phyloP scores from a whole-genome alignment of 495 filamentous ascomycete genomes.

The Podospora pseudocomata region DNA sequence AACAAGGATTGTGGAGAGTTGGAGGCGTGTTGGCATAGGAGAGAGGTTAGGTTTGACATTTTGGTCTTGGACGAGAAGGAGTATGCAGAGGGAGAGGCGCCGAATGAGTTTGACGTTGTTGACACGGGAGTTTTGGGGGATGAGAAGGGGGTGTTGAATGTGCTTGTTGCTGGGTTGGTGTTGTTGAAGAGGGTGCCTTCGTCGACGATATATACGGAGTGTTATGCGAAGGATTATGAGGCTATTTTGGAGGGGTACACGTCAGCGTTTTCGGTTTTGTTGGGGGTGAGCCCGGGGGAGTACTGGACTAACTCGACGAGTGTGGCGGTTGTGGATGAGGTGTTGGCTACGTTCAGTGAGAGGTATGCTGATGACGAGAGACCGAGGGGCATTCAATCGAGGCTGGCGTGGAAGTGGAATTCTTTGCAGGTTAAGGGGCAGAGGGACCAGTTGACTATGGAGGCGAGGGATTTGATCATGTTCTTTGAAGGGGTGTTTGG shows the following conservation, averaged over 20 bases:
- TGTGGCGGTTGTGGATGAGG: constrained; percentile 31
- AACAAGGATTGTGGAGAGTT: constrained; percentile 16
- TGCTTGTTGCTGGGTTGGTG: constrained; percentile 47
- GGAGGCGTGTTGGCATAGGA: constrained; percentile 32
- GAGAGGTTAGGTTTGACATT: constrained; percentile 21
- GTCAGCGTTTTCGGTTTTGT: constrained; percentile 43
- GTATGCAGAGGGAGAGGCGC: constrained; percentile 37
- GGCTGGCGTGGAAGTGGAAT: constrained; percentile 28
- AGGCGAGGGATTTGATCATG: constrained; percentile 11
- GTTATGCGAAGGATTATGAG: constrained; percentile 30
- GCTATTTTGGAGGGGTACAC: constrained; percentile 42
- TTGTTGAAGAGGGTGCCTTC: constrained; percentile 39
- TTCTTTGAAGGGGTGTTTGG: constrained; percentile 4
- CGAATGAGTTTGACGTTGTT: constrained; percentile 52
- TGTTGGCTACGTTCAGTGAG: constrained; percentile 10
- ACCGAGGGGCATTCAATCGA: constrained; percentile 19
- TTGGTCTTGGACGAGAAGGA: constrained; percentile 40
- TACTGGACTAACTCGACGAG: constrained; percentile 49
- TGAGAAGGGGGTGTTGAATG: constrained; percentile 46
- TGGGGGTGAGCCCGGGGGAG: constrained; percentile 47
- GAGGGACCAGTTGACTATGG: constrained; percentile 16
- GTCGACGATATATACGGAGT: constrained; percentile 47
- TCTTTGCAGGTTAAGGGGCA: constrained; percentile 15
- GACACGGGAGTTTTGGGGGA: constrained; percentile 56
- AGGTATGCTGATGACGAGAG: background rate